Base-by-base conservation (phyloP, 495 filamentous ascomycete species). In the Hypoxylon crocopeplum region DNA sequence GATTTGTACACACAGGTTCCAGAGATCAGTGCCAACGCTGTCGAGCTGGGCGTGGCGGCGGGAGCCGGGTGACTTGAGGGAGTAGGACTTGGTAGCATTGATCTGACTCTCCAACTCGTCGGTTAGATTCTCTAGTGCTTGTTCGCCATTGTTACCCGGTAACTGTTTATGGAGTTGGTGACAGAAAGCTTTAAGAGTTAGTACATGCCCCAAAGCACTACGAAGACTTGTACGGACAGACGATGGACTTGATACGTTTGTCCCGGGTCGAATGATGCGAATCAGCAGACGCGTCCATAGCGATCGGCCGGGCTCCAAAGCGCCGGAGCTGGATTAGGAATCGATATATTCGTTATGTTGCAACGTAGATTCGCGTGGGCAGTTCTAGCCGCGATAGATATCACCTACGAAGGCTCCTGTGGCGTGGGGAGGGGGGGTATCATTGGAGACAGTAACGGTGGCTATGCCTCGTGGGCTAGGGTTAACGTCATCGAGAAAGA, bases 1-100 rank as follows among this genome's bases (percentile, higher is more conserved):
- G 20, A 86, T 62, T 7, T 81, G 77, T 3, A 83, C 85, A 47
- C 85, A 82, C 13, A 84, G 60, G 62, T 93, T 92, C 88, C 88
- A 92, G 17, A 92, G 68, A 24, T 72, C 73, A 5, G 78, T 82
- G 2, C 82, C 87, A 8, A 70, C 56, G 17, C 45, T 60, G 41
- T 88, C 85, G n/a, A 86, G 72, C 29, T 83, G 81, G 20, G 66
- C 62, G 48, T 68, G 69, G 13, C 60, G 62, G 20, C 59, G 57
- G n/a, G 54, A 47, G 22, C 42, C 44, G 19, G 59, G 56, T 21
- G 54, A 58, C 22, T 56, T 67, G 3, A 62, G 49, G 22, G 29
- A 40, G n/a, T 46, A 51, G 1, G 59, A 34, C 16, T 56, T 72
- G 48, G 63, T 36, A 45, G 50, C 20, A 10, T 49, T 48, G 36